phyloP scores from a whole-genome alignment of 2,329 filamentous ascomycete genomes.

The Alternaria ventricosa region DNA sequence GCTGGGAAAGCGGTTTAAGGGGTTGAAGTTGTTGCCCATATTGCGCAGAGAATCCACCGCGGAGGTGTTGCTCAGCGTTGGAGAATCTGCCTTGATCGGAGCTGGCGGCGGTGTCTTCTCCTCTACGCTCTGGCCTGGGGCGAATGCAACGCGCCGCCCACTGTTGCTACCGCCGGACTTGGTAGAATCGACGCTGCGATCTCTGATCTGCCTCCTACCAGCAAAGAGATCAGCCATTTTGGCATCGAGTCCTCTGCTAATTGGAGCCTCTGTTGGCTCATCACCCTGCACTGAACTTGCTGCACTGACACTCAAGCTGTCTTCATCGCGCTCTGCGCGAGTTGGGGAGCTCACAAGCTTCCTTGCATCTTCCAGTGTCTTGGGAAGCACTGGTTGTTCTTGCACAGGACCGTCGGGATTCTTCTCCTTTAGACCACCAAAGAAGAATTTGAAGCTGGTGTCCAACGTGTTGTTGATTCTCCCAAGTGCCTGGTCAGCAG shows the following conservation, averaged over 20 bases:
- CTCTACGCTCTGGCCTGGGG: slow-evolving; percentile 28
- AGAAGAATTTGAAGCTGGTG: slow-evolving; percentile 90
- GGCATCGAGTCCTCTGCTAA: slow-evolving; percentile 55
- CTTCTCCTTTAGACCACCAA: slow-evolving; percentile 83
- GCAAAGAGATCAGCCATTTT: slow-evolving; percentile 74
- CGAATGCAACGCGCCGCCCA: slow-evolving; percentile 65
- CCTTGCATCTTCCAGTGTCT: slow-evolving; percentile 89
- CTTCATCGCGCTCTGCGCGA: slow-evolving; percentile 56
- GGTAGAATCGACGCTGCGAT: slow-evolving; percentile 78
- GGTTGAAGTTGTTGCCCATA: slow-evolving; percentile 81
- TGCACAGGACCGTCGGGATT: slow-evolving; percentile 42
- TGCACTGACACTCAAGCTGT: slow-evolving; percentile 58
- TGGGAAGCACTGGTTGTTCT: slow-evolving; percentile 68
- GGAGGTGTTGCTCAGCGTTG: slow-evolving; percentile 54
- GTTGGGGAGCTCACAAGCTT: slow-evolving; percentile 81
- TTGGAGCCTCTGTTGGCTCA: slow-evolving; percentile 43
- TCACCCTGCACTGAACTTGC: slow-evolving; percentile 58
- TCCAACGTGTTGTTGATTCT: slow-evolving; percentile 89
- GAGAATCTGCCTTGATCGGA: slow-evolving; percentile 34
- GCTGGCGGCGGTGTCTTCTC: slow-evolving; percentile 30
- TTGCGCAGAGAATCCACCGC: slow-evolving; percentile 83
- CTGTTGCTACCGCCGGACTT: slow-evolving; percentile 67
- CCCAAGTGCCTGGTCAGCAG: slow-evolving; percentile 90
- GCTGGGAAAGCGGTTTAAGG: slow-evolving; percentile 76
- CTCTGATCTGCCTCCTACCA: slow-evolving; percentile 68